phyloP scores from a whole-genome alignment of 768 basidiomycete genomes.

The Sarcodon sp. region DNA sequence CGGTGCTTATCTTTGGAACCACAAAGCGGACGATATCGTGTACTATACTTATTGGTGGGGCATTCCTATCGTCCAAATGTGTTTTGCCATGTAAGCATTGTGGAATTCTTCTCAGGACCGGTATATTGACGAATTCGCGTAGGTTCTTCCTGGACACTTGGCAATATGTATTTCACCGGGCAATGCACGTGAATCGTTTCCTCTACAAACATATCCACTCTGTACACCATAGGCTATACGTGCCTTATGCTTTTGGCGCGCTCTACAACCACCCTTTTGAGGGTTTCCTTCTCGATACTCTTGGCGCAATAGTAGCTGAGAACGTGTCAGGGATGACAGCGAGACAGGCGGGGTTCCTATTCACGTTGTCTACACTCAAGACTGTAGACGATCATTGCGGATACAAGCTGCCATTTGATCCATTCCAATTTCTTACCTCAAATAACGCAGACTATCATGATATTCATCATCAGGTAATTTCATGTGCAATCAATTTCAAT shows the following conservation, averaged over 20 bases:
- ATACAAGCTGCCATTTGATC: slow-evolving; percentile 84
- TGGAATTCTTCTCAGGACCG: not conserved
- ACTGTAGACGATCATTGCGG: slow-evolving; percentile 96
- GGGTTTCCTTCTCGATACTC: slow-evolving; percentile 79
- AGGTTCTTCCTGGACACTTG: slow-evolving; percentile 95
- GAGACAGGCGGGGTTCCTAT: slow-evolving; percentile 78
- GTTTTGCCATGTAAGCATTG: slow-evolving; percentile 71
- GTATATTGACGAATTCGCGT: not conserved
- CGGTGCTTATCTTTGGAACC: slow-evolving; percentile 18
- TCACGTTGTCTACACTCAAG: slow-evolving; percentile 75
- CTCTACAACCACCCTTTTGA: slow-evolving; percentile 97
- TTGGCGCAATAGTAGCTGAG: slow-evolving; percentile 75
- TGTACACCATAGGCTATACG: slow-evolving; percentile 90
- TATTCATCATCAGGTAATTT: slow-evolving; percentile 84
- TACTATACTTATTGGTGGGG: slow-evolving; percentile 89
- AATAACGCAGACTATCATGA: slow-evolving; percentile 98
- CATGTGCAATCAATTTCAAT: not conserved
- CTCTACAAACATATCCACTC: slow-evolving; percentile 89
- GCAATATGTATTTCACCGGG: slow-evolving; percentile 94
- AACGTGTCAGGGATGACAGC: slow-evolving; percentile 49
- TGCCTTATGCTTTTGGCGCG: slow-evolving; percentile 93
- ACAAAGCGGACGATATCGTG: slow-evolving; percentile 27
- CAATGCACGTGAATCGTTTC: slow-evolving; percentile 83
- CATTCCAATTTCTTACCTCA: slow-evolving; percentile 67
- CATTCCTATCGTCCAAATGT: slow-evolving; percentile 59